Conservation (phyloP, 2,329 filamentous ascomycete species). For the Xylaria sp. region DNA sequence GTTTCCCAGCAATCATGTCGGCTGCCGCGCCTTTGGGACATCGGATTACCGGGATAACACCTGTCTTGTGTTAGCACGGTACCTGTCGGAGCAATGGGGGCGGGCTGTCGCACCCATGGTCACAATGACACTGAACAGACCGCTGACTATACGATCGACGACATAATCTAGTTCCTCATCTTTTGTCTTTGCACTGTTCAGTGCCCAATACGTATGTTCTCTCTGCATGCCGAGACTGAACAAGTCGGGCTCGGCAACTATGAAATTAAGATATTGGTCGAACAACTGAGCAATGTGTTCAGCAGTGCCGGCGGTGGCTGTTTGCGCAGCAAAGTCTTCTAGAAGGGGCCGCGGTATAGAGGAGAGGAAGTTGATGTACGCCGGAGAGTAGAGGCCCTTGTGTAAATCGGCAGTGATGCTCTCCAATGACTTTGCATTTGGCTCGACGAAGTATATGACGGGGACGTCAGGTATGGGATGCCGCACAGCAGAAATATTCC, state of each 20-base stretch:
- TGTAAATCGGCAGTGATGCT: conserved; percentile 85
- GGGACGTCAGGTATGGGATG: conserved; percentile 96
- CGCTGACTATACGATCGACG: conserved; percentile 90
- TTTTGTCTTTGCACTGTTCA: conserved; percentile 90
- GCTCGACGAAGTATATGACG: conserved; percentile 95
- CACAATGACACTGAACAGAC: conserved; percentile 97
- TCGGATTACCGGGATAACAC: conserved; percentile 91
- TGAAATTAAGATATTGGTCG: conserved; percentile 97
- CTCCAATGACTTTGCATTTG: conserved; percentile 79
- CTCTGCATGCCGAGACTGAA: conserved; percentile 95
- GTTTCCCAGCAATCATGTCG: conserved; percentile 90
- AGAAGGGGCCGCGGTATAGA: conserved; percentile 88
- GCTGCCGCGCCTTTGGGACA: conserved; percentile 92
- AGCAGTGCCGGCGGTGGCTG: conserved; percentile 80
- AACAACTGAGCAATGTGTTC: conserved; percentile 92
- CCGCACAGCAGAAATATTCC: conserved; percentile 79
- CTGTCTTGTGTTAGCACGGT: conserved; percentile 47
- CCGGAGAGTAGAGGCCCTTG: conserved; percentile 86
- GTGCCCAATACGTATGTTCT: conserved; percentile 88
- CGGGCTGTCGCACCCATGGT: conserved; percentile 76
- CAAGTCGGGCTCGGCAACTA: conserved; percentile 92
- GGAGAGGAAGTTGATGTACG: conserved; percentile 96
- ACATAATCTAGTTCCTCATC: conserved; percentile 88
- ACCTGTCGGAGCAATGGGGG: neutral
- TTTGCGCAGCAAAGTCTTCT: conserved; percentile 92